Conservation (phyloP, 2,329 filamentous ascomycete genomes). For the Fusarium mangiferae region DNA sequence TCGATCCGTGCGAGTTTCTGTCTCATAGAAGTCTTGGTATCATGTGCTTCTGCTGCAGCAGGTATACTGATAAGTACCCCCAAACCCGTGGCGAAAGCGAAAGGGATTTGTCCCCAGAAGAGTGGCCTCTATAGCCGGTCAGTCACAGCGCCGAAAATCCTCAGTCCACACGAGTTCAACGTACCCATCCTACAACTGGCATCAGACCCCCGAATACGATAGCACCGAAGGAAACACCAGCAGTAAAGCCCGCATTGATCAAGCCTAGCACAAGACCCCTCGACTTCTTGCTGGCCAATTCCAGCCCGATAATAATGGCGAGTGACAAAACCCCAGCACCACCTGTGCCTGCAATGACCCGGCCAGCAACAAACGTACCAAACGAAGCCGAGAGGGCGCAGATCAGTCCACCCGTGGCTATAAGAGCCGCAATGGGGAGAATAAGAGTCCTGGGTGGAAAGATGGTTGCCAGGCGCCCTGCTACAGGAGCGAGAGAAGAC, state of each 20-base stretch:
- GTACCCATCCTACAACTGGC: constrained; percentile 75
- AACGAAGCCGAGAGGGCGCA: constrained; percentile 70
- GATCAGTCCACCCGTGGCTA: constrained; percentile 72
- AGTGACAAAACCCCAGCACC: constrained; percentile 78
- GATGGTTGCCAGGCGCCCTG: constrained; percentile 77
- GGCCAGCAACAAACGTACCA: constrained; percentile 72
- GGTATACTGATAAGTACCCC: constrained; percentile 75
- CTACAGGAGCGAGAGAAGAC: constrained; percentile 74
- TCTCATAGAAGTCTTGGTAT: constrained; percentile 47
- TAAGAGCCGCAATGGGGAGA: constrained; percentile 65
- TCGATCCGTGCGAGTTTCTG: constrained; percentile 75
- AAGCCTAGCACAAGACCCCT: constrained; percentile 80
- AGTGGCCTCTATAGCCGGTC: constrained; percentile 66
- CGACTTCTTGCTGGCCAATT: constrained; percentile 73
- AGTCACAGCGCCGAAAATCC: constrained; percentile 1
- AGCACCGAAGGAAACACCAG: constrained; percentile 76
- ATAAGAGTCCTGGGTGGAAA: constrained; percentile 77
- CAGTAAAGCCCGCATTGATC: constrained; percentile 77
- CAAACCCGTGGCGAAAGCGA: constrained; percentile 69
- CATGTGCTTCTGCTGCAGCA: constrained; percentile 12
- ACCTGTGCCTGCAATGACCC: constrained; percentile 74
- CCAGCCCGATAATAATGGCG: constrained; percentile 79
- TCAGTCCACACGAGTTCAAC: constrained; percentile 35
- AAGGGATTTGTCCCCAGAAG: constrained; percentile 77
- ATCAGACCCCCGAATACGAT: constrained; percentile 75